phyloP scores from a whole-genome alignment of 352 stramenopile species.

The Phytopythium mirpurense region DNA sequence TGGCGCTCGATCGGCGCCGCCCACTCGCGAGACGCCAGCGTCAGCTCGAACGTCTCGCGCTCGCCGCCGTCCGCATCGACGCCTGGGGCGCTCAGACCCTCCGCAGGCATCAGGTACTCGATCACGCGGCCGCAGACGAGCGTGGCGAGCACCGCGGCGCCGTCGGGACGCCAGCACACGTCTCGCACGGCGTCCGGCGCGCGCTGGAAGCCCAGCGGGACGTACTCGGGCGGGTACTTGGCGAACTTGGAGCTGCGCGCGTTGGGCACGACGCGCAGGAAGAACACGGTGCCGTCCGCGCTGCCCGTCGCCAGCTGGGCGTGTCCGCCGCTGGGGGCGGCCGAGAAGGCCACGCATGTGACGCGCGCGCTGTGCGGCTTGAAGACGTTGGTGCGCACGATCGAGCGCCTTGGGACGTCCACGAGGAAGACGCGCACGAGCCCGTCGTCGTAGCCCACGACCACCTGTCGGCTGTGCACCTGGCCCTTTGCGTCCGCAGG shows the following conservation, averaged over 20 bases:
- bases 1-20: constrained; percentile 29
- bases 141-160: constrained; percentile 62
- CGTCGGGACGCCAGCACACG: constrained; percentile 69
- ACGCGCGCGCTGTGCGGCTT: constrained; percentile 87
- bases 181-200: constrained; percentile 22
- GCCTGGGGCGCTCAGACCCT: constrained; percentile 12
- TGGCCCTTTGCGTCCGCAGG: not conserved
- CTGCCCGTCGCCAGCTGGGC: constrained; percentile 61
- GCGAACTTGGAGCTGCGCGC: constrained; percentile 46
- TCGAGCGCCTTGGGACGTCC: constrained; percentile 39
- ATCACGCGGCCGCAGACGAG: constrained; percentile 49
- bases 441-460: constrained; percentile 88
- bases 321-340: constrained; percentile 23
- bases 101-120: constrained; percentile 53
- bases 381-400: constrained; percentile 70
- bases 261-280: constrained; percentile 68
- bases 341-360: constrained; percentile 62
- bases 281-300: constrained; percentile 81
- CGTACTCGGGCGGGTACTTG: constrained; percentile 54
- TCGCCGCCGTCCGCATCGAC: too few relatives aligned
- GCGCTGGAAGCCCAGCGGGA: constrained; percentile 73
- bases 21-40: constrained; percentile 36
- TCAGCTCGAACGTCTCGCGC: constrained; percentile 52
- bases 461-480: constrained; percentile 55
- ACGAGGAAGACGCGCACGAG: constrained; percentile 71